phyloP scores from a whole-genome alignment of 495 filamentous ascomycete genomes.

The Poronia punctata region DNA sequence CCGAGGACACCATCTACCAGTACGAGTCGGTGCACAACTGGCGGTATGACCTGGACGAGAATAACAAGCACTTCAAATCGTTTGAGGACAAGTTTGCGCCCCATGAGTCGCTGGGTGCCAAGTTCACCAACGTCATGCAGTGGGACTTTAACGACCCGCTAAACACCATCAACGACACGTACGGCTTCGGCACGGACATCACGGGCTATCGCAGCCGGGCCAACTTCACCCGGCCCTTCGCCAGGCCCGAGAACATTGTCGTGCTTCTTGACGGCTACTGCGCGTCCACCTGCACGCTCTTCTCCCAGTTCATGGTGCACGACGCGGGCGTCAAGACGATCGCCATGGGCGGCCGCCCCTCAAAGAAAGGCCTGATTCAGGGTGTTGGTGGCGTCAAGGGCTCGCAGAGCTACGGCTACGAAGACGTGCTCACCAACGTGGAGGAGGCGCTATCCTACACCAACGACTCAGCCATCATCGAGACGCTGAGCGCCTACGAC shows the following conservation, averaged over 20 bases:
- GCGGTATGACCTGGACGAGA: constrained; percentile 32
- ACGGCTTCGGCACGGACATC: constrained; percentile 33
- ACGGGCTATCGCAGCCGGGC: constrained; percentile 34
- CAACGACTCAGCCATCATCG: constrained; percentile 25
- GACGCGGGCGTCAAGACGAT: constrained; percentile 53
- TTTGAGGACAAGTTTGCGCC: constrained; percentile 33
- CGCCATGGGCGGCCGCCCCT: constrained; percentile 53
- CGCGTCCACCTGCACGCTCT: constrained; percentile 57
- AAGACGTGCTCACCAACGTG: constrained; percentile 24
- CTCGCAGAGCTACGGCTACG: constrained; percentile 24
- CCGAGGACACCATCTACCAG: constrained; percentile 16
- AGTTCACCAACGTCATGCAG: constrained; percentile 31
- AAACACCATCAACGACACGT: constrained; percentile 31
- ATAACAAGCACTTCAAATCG: constrained; percentile 25
- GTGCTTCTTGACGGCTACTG: constrained; percentile 56
- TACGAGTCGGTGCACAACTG: constrained; percentile 30
- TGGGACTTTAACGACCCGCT: constrained; percentile 34
- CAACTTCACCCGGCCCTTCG: constrained; percentile 39
- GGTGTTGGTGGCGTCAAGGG: constrained; percentile 57
- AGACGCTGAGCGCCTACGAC: constrained; percentile 46
- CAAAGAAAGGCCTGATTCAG: constrained; percentile 50
- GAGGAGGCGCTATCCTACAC: constrained; percentile 25
- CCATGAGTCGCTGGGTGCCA: constrained; percentile 21
- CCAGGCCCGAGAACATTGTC: constrained; percentile 33
- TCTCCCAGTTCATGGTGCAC: constrained; percentile 48